Evolutionary conservation across 768 basidiomycete species (phyloP).

Genomic region (Suillus alpinus): DNA sequence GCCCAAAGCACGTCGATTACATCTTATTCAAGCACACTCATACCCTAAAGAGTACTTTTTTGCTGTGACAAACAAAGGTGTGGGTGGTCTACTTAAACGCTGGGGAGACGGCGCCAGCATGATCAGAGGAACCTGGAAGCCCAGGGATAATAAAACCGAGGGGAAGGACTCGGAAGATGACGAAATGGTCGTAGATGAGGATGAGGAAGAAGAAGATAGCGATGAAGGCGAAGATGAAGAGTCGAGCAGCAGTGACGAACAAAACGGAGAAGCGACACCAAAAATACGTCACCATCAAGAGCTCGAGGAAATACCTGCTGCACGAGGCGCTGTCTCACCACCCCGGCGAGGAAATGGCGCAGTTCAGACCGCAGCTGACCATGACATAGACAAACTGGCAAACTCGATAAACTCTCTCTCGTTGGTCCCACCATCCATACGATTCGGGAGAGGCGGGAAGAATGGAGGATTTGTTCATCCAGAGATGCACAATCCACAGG

Average conservation of each 20-base stretch:
- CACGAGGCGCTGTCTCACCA: constrained; percentile 15
- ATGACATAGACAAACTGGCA: constrained; percentile 46
- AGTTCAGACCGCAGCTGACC: constrained; percentile 16
- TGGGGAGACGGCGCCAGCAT: constrained; percentile 87
- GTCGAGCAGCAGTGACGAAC: constrained; percentile 1
- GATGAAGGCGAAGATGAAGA: constrained; percentile 21
- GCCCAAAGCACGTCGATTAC: constrained; percentile 75
- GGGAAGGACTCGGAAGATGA: constrained; percentile 16
- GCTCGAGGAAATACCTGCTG: constrained; percentile 17
- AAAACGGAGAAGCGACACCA: constrained; percentile 24
- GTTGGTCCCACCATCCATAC: constrained; percentile 65
- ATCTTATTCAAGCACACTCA: constrained; percentile 77
- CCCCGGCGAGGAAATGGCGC: constrained; percentile 18
- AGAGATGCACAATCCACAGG: constrained; percentile 31
- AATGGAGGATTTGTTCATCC: constrained; percentile 47
- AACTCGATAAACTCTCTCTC: constrained; percentile 46
- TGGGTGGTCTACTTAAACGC: constrained; percentile 71
- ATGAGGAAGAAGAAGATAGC: constrained; percentile 19
- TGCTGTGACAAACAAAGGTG: constrained; percentile 86
- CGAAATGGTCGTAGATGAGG: constrained; percentile 21
- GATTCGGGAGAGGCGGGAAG: constrained; percentile 72
- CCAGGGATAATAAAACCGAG: constrained; percentile 30
- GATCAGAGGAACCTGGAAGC: constrained; percentile 71
- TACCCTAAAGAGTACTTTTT: constrained; percentile 93
- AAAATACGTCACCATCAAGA: constrained; percentile 20